phyloP scores from a whole-genome alignment of 169 alveolate genomes.

The Plasmodium malariae region DNA sequence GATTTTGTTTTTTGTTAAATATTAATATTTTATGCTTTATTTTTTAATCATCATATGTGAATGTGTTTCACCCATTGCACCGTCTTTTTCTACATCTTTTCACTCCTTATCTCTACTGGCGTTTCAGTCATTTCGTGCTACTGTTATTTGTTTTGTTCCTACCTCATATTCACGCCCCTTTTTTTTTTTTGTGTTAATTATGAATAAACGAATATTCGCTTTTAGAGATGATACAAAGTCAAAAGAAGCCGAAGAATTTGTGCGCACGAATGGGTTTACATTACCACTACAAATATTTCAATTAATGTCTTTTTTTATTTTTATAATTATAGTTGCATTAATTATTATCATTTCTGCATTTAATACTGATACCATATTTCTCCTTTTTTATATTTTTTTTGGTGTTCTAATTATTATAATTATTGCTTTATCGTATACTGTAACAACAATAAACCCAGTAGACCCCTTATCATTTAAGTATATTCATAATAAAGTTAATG shows the following conservation, averaged over 20 bases:
- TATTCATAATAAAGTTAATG: conserved; percentile 33
- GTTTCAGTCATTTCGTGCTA: not conserved
- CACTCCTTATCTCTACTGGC: too few species aligned
- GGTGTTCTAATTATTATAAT: conserved; percentile 50
- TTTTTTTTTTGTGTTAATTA: conserved; percentile 26
- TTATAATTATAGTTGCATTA: conserved; percentile 39
- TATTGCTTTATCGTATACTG: conserved; percentile 74
- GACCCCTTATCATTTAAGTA: conserved; percentile 82
- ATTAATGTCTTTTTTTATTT: conserved; percentile 76
- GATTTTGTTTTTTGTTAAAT: too few species aligned
- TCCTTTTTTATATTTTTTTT: conserved; percentile 40
- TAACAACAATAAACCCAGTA: conserved; percentile 83
- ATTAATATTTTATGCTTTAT: too few species aligned
- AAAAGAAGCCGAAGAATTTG: conserved; percentile 72
- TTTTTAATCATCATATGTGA: too few species aligned
- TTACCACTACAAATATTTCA: conserved; percentile 84
- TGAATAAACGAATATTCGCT: conserved; percentile 59
- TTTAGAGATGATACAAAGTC: conserved; percentile 71
- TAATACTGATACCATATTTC: conserved; percentile 35
- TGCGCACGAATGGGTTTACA: conserved; percentile 83
- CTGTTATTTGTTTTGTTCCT: not conserved
- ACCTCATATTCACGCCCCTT: not conserved
- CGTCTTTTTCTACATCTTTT: too few species aligned
- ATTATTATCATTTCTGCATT: conserved; percentile 74
- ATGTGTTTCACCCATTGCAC: too few species aligned